A percentile compares a stretch with the other conserved stretches of the same genome.
Conservation (phyloP, 2,329 filamentous ascomycete genomes). For the Monosporascus cannonballus region DNA sequence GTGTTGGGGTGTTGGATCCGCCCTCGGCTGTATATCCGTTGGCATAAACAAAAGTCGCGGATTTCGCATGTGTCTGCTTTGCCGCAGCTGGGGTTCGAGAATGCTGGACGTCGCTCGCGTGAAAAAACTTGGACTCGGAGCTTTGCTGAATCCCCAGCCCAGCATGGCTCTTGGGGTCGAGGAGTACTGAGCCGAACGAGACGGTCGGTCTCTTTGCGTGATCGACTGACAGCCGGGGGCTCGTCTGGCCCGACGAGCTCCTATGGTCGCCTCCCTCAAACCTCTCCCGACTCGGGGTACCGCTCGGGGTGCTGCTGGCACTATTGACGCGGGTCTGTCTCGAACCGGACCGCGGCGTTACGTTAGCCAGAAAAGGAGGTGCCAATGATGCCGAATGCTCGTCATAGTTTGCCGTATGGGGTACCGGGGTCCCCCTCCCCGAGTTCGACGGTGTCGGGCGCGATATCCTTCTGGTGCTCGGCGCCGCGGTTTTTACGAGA, state of each 20-base stretch:
- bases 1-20: slow-evolving; percentile 28
- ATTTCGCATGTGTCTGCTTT: slow-evolving; percentile 29
- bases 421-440: slow-evolving; percentile 21
- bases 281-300: slow-evolving; percentile 47
- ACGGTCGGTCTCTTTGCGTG: slow-evolving; percentile 25
- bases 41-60: slow-evolving; percentile 50
- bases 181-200: slow-evolving; percentile 34
- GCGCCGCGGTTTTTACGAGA: slow-evolving; percentile 30
- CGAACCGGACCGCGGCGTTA: slow-evolving; percentile 73
- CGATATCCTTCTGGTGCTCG: slow-evolving; percentile 31
- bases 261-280: slow-evolving; percentile 38
- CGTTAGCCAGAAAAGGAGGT: slow-evolving; percentile 56
- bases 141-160: slow-evolving; percentile 20
- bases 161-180: slow-evolving; percentile 23
- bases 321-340: slow-evolving; percentile 69
- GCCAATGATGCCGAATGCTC: slow-evolving; percentile 49
- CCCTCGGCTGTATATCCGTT: slow-evolving; percentile 40
- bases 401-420: slow-evolving; percentile 31
- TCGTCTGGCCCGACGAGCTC: slow-evolving; percentile 28
- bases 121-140: slow-evolving; percentile 74
- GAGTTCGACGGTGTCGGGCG: slow-evolving; percentile 19
- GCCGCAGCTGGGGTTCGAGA: slow-evolving; percentile 24
- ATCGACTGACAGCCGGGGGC: slow-evolving; percentile 25
- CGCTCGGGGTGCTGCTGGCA: slow-evolving; percentile 57
- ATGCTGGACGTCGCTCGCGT: slow-evolving; percentile 70